Evolutionary conservation across 2,329 filamentous ascomycete genomes (phyloP), one percentile per base, ranked within the genome.

Genomic region (Escovopsis sp.): DNA sequence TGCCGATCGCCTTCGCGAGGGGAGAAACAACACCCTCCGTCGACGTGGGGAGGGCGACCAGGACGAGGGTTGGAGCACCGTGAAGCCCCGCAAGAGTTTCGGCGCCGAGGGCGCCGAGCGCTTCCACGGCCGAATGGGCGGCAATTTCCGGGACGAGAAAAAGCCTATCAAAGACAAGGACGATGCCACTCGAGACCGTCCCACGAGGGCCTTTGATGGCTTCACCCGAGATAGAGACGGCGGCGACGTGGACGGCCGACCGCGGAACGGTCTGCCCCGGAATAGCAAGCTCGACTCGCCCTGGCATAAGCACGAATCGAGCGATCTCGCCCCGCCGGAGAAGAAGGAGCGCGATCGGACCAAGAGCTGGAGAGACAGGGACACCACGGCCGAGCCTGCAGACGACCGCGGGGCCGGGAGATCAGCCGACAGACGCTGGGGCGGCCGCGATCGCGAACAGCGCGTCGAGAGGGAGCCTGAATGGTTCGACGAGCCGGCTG

Each of bases 401-500:
- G 64, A 73, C 40, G 82, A 85, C 51, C 80, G 80, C 67, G 66
- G 67, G 43, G 64, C 59, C 34, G 73, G 69, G 48, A 61, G 62
- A 36, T 12, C 33, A 42, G 61, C 62, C 30, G 69, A 72, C 26
- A 61, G 68, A 49, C 66, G 70, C 44, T 76, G 75, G 69, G 73
- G 74, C 46, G 38, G 73, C 45, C 66, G 72, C 43, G 73, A 77
- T 44, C 71, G 66, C 38, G 67, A 77, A 26, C 70, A 70, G 32
- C 72, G 74, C 45, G 64, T 73, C 49, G 86, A 93, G 56, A 79
- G 84, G 49, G 85, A 94, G 40, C 88, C 89, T 5, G 88, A 94
- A 61, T 94, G 88, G 89, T 71, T 94, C 60, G 86, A 93, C 55
- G 73, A 80, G 45, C 77, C 78, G 12, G 71, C 71, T 19, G 80